Evolutionary conservation across 805 yeast genomes (phyloP).

Genomic region (Starmera amethionina): DNA sequence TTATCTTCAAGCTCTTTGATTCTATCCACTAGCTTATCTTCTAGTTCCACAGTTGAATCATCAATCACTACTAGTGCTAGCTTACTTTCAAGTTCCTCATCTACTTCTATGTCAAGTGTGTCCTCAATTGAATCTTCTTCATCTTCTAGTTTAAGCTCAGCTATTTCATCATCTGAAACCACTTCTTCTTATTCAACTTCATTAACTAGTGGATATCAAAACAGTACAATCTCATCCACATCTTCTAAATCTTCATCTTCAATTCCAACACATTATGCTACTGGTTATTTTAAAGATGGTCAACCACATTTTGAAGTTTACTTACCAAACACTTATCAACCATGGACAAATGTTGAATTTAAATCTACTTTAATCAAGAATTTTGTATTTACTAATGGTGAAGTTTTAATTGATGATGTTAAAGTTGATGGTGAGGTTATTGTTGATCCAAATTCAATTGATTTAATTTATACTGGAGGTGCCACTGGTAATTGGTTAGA

Average conservation of each 20-base stretch:
- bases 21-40: too few relatives aligned
- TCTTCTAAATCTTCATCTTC: constrained; percentile 18
- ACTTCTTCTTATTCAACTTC: constrained; percentile 3
- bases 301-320: constrained; percentile 37
- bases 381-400: constrained; percentile 23
- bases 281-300: constrained; percentile 22
- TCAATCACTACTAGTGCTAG: too few relatives aligned
- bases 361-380: constrained; percentile 38
- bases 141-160: not conserved
- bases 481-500: constrained; percentile 13
- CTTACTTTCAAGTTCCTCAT: too few relatives aligned
- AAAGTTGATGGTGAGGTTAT: constrained; percentile 40
- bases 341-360: constrained; percentile 53
- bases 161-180: constrained; percentile 2
- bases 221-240: constrained; percentile 10
- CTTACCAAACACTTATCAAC: constrained; percentile 36
- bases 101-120: too few relatives aligned
- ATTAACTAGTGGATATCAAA: constrained; percentile 1
- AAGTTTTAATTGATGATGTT: constrained; percentile 22
- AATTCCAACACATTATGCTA: constrained; percentile 18
- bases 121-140: too few relatives aligned
- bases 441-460: constrained; percentile 16
- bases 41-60: too few relatives aligned
- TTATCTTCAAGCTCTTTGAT: too few relatives aligned
- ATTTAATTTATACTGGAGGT: not conserved